phyloP scores from a whole-genome alignment of 1,284 basidiomycete species.

The Sanguinoderma infundibulare region DNA sequence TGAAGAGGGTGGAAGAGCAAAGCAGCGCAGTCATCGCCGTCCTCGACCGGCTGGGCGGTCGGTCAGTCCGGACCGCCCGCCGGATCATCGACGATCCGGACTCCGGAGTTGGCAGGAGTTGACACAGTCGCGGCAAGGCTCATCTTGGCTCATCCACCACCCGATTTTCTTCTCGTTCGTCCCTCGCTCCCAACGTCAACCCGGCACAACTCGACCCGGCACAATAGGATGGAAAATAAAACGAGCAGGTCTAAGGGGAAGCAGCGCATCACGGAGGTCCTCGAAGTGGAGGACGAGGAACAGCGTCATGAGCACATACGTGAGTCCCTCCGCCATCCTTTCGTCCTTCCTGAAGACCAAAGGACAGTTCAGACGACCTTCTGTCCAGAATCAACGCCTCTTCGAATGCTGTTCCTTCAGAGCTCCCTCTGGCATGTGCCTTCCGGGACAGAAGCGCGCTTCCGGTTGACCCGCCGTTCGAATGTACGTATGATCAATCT shows the following conservation, averaged over 20 bases:
- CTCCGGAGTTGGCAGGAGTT: no score
- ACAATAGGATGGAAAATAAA: not conserved
- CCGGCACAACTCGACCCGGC: no score
- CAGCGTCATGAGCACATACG: slow-evolving; percentile 38
- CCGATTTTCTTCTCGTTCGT: no score
- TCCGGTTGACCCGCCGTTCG: slow-evolving; percentile 32
- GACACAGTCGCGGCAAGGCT: no score
- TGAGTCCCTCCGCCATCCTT: slow-evolving; percentile 24
- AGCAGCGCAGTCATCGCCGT: not conserved
- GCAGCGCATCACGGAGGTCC: slow-evolving; percentile 20
- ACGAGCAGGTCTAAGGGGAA: slow-evolving; percentile 1
- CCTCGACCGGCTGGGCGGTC: no score
- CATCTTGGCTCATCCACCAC: no score
- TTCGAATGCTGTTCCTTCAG: not conserved
- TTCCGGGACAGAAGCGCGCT: slow-evolving; percentile 36
- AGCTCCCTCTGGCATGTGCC: slow-evolving; percentile 26
- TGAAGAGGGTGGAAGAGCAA: no score
- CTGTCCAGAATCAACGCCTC: slow-evolving; percentile 33
- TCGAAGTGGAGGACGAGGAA: slow-evolving; percentile 41
- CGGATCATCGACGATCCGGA: no score
- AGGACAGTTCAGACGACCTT: slow-evolving; percentile 29
- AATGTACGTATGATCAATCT: slow-evolving; percentile 35
- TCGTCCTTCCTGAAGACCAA: not conserved
- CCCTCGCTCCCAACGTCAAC: no score
- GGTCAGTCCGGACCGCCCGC: not conserved